Percentiles rank a stretch among this genome's conserved stretches.
These are phyloP conservation scores for Cucumis hystrix DNA, from an alignment of 306 rosid genomes.

Conservation along the genomic window DNA sequence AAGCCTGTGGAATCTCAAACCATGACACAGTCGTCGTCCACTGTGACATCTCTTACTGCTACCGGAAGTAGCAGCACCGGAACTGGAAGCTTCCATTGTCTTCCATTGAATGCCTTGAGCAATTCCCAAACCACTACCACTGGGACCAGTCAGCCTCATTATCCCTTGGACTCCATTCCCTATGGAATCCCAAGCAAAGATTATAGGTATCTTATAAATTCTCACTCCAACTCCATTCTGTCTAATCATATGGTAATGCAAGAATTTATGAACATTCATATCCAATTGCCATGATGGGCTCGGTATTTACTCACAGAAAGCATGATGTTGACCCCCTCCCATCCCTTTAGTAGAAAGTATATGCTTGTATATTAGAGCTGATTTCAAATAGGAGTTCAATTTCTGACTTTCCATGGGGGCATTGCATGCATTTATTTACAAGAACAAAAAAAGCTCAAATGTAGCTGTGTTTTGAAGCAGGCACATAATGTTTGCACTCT, in stretches of 20 bases:
- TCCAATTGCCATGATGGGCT: not conserved
- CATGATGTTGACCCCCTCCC: slow-evolving; percentile 1
- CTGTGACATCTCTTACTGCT: slow-evolving; percentile 43
- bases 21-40: slow-evolving; percentile 34
- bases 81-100: slow-evolving; percentile 36
- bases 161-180: slow-evolving; percentile 47
- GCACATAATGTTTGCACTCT: slow-evolving; percentile 12
- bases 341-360: not conserved
- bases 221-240: not conserved
- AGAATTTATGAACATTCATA: not conserved
- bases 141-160: slow-evolving; percentile 29
- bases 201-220: slow-evolving; percentile 34
- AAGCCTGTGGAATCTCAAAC: slow-evolving; percentile 98
- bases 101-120: slow-evolving; percentile 50
- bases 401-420: not conserved
- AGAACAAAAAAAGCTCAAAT: not conserved
- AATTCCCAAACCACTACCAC: slow-evolving; percentile 36
- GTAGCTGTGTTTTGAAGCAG: slow-evolving; percentile 1
- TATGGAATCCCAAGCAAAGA: slow-evolving; percentile 53
- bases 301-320: not conserved
- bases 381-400: not conserved
- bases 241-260: slow-evolving; percentile 1
- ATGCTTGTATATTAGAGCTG: not conserved
- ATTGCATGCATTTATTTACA: slow-evolving; percentile 5
- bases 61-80: slow-evolving; percentile 28